Base-by-base conservation (phyloP, 441 rosid genomes). In the Flueggea neowawraea region DNA sequence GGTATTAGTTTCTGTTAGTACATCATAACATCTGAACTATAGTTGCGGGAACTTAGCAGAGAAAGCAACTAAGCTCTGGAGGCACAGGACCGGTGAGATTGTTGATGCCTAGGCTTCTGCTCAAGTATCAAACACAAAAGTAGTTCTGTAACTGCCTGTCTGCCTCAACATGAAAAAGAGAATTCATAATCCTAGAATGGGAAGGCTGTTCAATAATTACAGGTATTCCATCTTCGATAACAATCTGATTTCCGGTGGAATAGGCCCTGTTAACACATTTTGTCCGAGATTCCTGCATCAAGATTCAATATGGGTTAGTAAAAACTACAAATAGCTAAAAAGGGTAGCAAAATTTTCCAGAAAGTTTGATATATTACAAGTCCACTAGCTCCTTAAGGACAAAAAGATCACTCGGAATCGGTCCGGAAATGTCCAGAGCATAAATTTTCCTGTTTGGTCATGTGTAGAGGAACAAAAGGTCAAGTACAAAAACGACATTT, bases 21-120 rank as follows among this genome's bases (percentile, higher is more conserved):
- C n/a, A 31, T 15, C 14, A 22, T 5, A 31, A 41, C 4, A 15
- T 45, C 15, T 5, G n/a, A 31, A 52, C 55, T 13, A 17, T 32
- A 66, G 67, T 6, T 16, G 39, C 57, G 16, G 51, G 57, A 10
- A 72, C 80, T 80, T 77, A 67, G 82, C 87, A 84, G 69, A 63
- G 82, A 75, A 55, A 69, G 57, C 81, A 82, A 66, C 61, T 82
- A 13, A 80, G 84, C 61, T 80, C 79, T 47, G 69, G 58, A 10
- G 82, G 85, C 50, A 84, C 75, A 53, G 48, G 71, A 64, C 87
- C 85, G 0, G 78, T 74, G 69, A 84, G 57, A 67, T 84, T 80
- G 80, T 84, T 84, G 75, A 82, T 80, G 64, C 85, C 85, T 10
- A 82, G 71, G 75, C 82, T 84, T 45, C 87, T 84, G 83, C 57